Base-by-base conservation (phyloP, 2,329 filamentous ascomycete genomes). In the Fusarium camptoceras region DNA sequence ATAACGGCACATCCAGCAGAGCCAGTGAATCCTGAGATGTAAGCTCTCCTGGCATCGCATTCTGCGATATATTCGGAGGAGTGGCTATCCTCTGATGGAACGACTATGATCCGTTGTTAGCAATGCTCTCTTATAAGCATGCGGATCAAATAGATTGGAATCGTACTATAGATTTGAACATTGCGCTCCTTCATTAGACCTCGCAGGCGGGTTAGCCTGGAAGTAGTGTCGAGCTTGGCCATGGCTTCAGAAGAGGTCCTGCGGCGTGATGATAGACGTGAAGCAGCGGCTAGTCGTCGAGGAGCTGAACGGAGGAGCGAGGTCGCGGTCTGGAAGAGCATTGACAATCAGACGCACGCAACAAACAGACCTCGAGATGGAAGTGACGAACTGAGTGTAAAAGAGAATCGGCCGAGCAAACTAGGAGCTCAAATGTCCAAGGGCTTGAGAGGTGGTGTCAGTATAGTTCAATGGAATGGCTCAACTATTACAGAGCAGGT, bases 1-100 rank as follows among this genome's bases (percentile, higher is more conserved):
- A 99, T 87, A 53, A 99, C 91, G 41, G 94, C 96, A 70, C 93
- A 97, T 62, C 96, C 96, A 44, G 96, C 95, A 12, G 96, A 99
- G 58, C 96, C 96, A 62, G 93, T 94, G 81, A 99, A 99, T 27
- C 96, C 95, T 66, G 90, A 94, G 74, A 99, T 97, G 77, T 91
- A 98, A 78, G 91, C 93, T 84, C 96, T 91, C 73, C 96, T 90
- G 66, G 88, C 94, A 83, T 99, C 96, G 79, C 94, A 97, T n/a
- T 91, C 90, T 53, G 96, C 96, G 80, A 98, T 98, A 81, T 99
- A 99, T 83, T 99, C 96, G 73, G 95, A 98, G 73, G 95, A 93
- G 80, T 99, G 96, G 78, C 93, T 95, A 80, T 99, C 96, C 87
- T 98, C 96, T 34, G 95, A 98, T 1, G 96, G 96, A 9, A 98